Evolutionary conservation across 2,329 filamentous ascomycete species (phyloP), one percentile per base, ranked within the genome.

Genomic region (Clonostachys rhizophaga): DNA sequence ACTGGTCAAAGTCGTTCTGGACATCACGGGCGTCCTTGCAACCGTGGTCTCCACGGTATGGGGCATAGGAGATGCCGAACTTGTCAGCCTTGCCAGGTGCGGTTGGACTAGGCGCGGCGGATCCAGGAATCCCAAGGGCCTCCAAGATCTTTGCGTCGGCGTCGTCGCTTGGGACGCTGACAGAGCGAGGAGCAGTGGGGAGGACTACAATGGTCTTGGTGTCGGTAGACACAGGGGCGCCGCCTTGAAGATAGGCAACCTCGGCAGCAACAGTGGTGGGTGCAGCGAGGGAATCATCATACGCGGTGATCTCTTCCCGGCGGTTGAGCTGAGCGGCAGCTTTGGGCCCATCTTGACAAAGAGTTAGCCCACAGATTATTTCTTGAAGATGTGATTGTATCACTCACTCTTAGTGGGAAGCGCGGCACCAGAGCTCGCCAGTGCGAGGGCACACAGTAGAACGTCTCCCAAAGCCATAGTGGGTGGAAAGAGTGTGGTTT

Each of bases 1-100:
- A 70, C 45, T 66, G 67, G 14, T 69, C 67, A 55, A 94, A 79
- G 58, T 95, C 89, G 17, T 67, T 60, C 50, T 78, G 71, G 45
- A 95, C 75, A 55, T 89, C 71, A 2, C 70, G 66, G 46, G 75
- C 69, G 6, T 76, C 71, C 64, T 92, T 94, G 76, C 89, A 95
- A 47, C 66, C 66, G 33, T 78, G 71, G 49, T 78, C 72, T 12
- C 61, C 62, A 24, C 68, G 70, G 61, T 76, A 78, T 1, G 74
- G 74, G 2, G 74, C 70, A 54, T 78, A 78, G 3, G 73, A 70
- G 33, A 78, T 58, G 5, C 74, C 74, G 34, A 70, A 65, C 17
- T 61, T 64, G 24, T 30, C 24, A 10, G 9, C 17, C 50, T 47
- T 6, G 37, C 52, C 24, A 50, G 40, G 30, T 47, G 16, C 50